Evolutionary conservation across 129 eudicot species (phyloP).

Genomic region (Saposhnikovia divaricata): DNA sequence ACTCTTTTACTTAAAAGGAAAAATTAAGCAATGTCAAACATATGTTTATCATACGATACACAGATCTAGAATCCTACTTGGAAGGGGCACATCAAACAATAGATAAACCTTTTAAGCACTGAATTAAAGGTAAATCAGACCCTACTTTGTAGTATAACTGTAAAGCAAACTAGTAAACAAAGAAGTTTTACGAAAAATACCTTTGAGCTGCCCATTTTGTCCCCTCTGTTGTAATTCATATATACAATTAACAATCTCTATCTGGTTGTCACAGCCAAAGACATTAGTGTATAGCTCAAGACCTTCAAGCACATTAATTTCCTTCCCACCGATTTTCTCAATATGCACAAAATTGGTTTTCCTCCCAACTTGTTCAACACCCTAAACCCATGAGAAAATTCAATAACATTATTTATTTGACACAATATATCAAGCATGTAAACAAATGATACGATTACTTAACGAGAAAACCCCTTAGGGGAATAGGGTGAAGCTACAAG

Average conservation of each 20-base stretch:
- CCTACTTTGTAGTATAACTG: too few species aligned
- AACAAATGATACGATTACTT: too few species aligned
- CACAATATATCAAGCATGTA: too few species aligned
- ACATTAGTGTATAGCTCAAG: slow-evolving; percentile 60
- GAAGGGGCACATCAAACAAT: too few species aligned
- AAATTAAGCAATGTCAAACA: too few species aligned
- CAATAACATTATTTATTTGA: background rate
- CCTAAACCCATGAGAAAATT: slow-evolving; percentile 10
- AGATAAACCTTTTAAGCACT: too few species aligned
- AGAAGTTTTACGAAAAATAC: slow-evolving; percentile 2
- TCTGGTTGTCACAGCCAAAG: slow-evolving; percentile 42
- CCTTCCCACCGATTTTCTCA: slow-evolving; percentile 41
- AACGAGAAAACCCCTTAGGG: too few species aligned
- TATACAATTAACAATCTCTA: slow-evolving; percentile 41
- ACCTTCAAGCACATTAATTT: slow-evolving; percentile 44
- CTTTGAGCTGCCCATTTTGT: slow-evolving; percentile 51
- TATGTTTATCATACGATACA: too few species aligned
- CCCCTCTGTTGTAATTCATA: slow-evolving; percentile 55
- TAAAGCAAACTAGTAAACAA: background rate
- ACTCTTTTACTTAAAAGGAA: too few species aligned
- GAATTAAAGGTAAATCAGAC: background rate
- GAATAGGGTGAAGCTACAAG: too few species aligned
- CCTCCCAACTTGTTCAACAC: slow-evolving; percentile 30
- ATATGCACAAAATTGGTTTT: slow-evolving; percentile 33
- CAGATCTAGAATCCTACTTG: too few species aligned